phyloP scores from a whole-genome alignment of 345 rosid genomes.

The Salix purpurea region DNA sequence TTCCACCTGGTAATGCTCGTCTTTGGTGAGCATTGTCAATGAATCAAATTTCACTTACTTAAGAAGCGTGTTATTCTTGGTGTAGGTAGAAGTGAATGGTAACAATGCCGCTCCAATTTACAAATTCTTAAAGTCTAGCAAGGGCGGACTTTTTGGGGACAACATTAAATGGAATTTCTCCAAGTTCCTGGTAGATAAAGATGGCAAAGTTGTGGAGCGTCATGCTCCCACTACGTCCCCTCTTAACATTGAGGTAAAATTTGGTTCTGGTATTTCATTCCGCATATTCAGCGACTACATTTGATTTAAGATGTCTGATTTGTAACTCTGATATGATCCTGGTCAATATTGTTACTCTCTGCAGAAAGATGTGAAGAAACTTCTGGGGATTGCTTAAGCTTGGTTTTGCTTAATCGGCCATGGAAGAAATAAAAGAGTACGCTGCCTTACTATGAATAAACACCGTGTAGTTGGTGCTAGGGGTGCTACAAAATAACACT shows the following conservation, averaged over 20 bases:
- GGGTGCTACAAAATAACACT: neutral
- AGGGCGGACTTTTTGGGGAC: conserved; percentile 71
- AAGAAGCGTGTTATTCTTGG: neutral
- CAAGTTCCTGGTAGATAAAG: conserved; percentile 77
- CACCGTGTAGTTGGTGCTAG: neutral
- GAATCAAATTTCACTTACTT: neutral
- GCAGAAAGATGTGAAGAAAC: conserved; percentile 81
- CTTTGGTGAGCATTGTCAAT: neutral
- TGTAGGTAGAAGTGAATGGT: conserved; percentile 85
- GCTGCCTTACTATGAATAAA: neutral
- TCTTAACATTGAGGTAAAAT: conserved; percentile 76
- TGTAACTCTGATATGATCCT: neutral
- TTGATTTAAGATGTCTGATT: neutral
- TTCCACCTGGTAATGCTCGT: neutral
- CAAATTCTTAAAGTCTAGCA: conserved; percentile 79
- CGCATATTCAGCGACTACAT: neutral
- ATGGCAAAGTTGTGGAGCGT: conserved; percentile 71
- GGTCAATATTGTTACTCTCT: neutral
- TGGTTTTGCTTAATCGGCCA: neutral
- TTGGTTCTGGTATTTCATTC: neutral
- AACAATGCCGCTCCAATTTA: conserved; percentile 65
- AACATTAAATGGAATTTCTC: conserved; percentile 84
- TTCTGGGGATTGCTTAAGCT: conserved; percentile 29
- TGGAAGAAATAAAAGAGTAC: neutral
- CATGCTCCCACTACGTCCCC: conserved; percentile 94